Base-by-base conservation (phyloP, 176 grass and related monocot species). In the Leersia perrieri region DNA sequence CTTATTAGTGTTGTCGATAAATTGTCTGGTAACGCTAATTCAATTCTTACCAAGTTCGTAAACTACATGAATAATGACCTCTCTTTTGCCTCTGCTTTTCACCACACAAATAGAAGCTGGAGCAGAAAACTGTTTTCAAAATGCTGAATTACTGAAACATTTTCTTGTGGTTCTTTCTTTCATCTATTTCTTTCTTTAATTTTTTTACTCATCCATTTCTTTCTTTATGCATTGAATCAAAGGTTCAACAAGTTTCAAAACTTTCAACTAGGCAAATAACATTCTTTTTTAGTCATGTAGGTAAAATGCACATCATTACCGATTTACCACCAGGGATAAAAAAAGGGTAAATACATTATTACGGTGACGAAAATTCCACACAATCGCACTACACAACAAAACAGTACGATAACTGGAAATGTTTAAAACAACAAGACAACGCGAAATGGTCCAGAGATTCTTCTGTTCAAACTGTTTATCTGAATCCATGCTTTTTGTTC, bases 371-470 rank as follows among this genome's bases (percentile, higher is more conserved):
- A 22, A 72, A 66, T 66, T 79, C 33, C 41, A 5, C 4, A 7
- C 47, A 51, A 20, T 15, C 5, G 34, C 18, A 44, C 12, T 66
- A 51, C 25, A 70, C 39, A 41, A 12, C 22, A 41, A 16, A 53
- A 32, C 30, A 57, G 13, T 41, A 42, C 2, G 9, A 14, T 39
- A 47, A 53, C 51, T 81, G 32, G 22, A 63, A 15, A 68, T 33
- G 25, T 32, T 53, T 53, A 33, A 35, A 13, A n/a, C 9, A 44
- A 72, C 30, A 32, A 64, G 35, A 63, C 60, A 41, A 68, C 74
- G 62, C 36, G 39, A 66, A 62, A 60, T 80, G n/a, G 51, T 74
- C 72, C 39, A 63, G 53, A 40, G 60, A 77, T 39, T 72, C 9
- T 39, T 65, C 13, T 61, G 32, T 25, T 20, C 40, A 9, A 8